phyloP scores from a whole-genome alignment of 345 rosid species.

The Aquilaria sinensis region DNA sequence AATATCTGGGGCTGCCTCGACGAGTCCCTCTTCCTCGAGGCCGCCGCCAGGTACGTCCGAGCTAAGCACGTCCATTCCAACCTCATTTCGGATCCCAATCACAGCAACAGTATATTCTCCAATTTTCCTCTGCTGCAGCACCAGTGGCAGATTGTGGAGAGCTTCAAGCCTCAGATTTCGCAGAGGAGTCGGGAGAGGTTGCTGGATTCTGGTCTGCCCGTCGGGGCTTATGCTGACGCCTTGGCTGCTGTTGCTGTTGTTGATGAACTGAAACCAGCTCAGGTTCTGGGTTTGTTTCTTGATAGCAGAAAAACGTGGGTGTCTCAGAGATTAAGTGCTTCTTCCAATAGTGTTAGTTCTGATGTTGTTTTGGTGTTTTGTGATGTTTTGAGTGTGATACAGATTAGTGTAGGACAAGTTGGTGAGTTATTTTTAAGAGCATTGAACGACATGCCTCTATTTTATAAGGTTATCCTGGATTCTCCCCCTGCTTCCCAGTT shows the following conservation, averaged over 20 bases:
- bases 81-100: constrained; percentile 39
- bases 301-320: constrained; percentile 82
- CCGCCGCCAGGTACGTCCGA: constrained; percentile 73
- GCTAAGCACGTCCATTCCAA: constrained; percentile 72
- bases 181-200: constrained; percentile 87
- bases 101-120: constrained; percentile 45
- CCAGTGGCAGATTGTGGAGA: constrained; percentile 97
- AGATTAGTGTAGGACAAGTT: constrained; percentile 80
- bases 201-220: constrained; percentile 52
- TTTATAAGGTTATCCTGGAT: constrained; percentile 73
- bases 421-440: constrained; percentile 90
- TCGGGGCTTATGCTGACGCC: constrained; percentile 76
- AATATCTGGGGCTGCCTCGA: constrained; percentile 95
- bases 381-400: constrained; percentile 64
- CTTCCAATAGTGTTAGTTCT: constrained; percentile 27
- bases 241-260: constrained; percentile 80
- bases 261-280: constrained; percentile 72
- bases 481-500: constrained; percentile 94
- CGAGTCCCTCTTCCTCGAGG: constrained; percentile 84
- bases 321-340: constrained; percentile 51
- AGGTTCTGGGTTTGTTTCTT: constrained; percentile 64
- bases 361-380: constrained; percentile 59
- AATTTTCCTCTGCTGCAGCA: constrained; percentile 88
- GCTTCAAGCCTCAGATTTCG: constrained; percentile 91
- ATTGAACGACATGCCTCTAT: constrained; percentile 83